Percentiles rank a stretch among this genome's conserved stretches.
Conservation (phyloP, 2,329 filamentous ascomycete species). For the Trichoderma gracile region DNA sequence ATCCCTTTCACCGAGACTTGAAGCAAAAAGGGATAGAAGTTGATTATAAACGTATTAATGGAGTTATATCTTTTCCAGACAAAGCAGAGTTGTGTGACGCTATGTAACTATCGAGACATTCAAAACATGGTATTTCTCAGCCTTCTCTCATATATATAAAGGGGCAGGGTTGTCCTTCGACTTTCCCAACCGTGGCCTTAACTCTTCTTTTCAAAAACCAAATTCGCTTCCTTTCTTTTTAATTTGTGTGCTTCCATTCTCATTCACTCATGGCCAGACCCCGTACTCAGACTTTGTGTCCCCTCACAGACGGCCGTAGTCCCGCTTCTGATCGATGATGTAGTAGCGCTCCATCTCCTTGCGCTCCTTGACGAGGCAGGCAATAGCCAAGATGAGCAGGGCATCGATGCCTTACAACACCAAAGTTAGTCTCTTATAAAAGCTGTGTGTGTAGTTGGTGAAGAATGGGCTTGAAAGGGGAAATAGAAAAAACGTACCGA, state of each 20-base stretch:
- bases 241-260: neutral
- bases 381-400: slow-evolving; percentile 67
- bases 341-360: slow-evolving; percentile 78
- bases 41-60: too few species aligned
- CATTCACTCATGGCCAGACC: neutral
- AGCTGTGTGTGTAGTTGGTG: too few species aligned
- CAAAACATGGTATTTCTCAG: slow-evolving; percentile 7
- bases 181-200: slow-evolving; percentile 1
- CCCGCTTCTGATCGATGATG: slow-evolving; percentile 78
- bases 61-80: too few species aligned
- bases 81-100: neutral
- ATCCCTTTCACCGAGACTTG: neutral
- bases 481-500: slow-evolving; percentile 50
- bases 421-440: neutral
- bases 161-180: neutral
- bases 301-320: slow-evolving; percentile 51
- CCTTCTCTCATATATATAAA: neutral
- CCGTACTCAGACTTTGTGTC: too few species aligned
- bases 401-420: slow-evolving; percentile 61
- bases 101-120: slow-evolving; percentile 9
- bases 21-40: too few species aligned
- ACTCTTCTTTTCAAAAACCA: neutral
- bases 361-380: slow-evolving; percentile 77
- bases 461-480: too few species aligned
- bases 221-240: neutral